Evolutionary conservation across 495 filamentous ascomycete genomes (phyloP).

Genomic region (Neurospora africana): DNA sequence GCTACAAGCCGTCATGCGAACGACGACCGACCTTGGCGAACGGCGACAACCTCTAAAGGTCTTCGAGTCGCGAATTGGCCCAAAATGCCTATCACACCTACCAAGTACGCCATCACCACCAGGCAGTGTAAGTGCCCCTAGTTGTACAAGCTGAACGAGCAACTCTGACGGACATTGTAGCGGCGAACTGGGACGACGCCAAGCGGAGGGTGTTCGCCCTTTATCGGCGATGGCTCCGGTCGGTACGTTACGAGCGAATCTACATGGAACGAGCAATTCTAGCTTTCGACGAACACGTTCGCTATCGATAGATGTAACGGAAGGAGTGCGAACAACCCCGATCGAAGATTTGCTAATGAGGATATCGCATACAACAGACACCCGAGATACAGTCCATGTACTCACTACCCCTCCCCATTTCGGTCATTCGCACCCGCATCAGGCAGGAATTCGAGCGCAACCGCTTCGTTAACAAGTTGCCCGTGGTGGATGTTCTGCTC

Average conservation of each 20-base stretch:
- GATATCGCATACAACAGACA: constrained; percentile 44
- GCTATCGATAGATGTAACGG: background rate
- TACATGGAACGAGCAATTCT: background rate
- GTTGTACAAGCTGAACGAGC: background rate
- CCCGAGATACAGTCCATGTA: constrained; percentile 97
- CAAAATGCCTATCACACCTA: constrained; percentile 67
- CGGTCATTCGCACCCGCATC: constrained; percentile 82
- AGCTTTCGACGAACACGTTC: background rate
- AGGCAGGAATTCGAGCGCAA: constrained; percentile 96
- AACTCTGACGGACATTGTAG: constrained; percentile 34
- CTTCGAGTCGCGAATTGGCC: constrained; percentile 4
- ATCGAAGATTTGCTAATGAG: constrained; percentile 5
- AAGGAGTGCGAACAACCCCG: background rate
- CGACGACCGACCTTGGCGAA: background rate
- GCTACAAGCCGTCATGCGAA: background rate
- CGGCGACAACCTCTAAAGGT: constrained; percentile 10
- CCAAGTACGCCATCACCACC: constrained; percentile 81
- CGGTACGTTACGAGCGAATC: constrained; percentile 48
- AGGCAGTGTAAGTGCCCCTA: constrained; percentile 61
- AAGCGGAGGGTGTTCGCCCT: constrained; percentile 67
- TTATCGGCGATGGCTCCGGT: constrained; percentile 89
- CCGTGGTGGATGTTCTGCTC: constrained; percentile 77
- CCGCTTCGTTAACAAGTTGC: constrained; percentile 81
- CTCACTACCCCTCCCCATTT: constrained; percentile 76
- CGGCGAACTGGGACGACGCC: constrained; percentile 78